Evolutionary conservation across 371 early-diverging fungal species (phyloP), one percentile per base, ranked within the genome.

Genomic region (Choanephora cucurbitarum): DNA sequence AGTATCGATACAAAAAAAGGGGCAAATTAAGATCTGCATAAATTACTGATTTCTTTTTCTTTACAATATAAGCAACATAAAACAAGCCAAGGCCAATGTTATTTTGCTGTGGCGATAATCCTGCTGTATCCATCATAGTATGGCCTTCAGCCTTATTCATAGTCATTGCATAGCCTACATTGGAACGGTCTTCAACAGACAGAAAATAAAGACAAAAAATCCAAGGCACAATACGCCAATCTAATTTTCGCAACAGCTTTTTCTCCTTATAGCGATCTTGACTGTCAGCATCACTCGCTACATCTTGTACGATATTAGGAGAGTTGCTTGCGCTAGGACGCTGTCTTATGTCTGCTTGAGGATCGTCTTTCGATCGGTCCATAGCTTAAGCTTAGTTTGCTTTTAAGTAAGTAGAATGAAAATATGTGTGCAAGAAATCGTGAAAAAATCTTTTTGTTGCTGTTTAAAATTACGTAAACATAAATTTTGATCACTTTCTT

Each of bases 111-210:
- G 62, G 55, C 13, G 72, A 49, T 9, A 78, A 56, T 1, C 60
- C 64, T 7, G 73, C 67, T 18, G 73, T 70, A 13, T 72, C 63
- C 19, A 69, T 69, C n/a, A 78, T 40, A 9, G 75, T 71, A 40
- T 78, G 78, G 0, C 67, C 66, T 32, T 57, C 58, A 39, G 69
- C 62, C 53, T 69, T 65, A 51, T 78, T 78, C 78, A 78, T 78
- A 1, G 78, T 78, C 71, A 78, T 72, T 37, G 79, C 74, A 58
- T 59, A 79, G 1, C 79, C 79, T 6, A 79, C 79, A 65, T 79
- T 79, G 9, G 69, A 67, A 11, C 79, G 70, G 68, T 79, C 79
- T 45, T 74, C 72, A 0, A 79, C 76, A 31, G 70, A 69, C 18
- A 79, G 45, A 42, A 79, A 79, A 48, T 79, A 79, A 14, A 79